Conservation (phyloP, 2,329 filamentous ascomycete species). For the Dactylellina haptotyla region DNA sequence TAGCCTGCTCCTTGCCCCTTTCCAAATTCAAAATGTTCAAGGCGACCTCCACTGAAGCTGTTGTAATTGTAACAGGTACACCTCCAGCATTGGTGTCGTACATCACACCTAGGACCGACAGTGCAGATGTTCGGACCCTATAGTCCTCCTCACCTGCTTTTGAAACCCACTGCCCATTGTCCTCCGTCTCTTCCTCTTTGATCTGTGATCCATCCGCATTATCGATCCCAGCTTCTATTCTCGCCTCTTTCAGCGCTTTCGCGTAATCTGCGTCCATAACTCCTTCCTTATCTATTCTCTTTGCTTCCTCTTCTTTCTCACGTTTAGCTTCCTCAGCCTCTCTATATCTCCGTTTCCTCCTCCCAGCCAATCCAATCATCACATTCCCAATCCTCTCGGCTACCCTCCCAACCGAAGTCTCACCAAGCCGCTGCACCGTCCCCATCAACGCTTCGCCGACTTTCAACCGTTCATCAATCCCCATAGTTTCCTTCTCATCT, state of each 20-base stretch:
- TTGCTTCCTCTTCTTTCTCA: conserved; percentile 65
- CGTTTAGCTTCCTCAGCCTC: conserved; percentile 65
- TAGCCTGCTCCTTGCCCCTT: conserved; percentile 69
- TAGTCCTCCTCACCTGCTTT: conserved; percentile 70
- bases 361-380: conserved; percentile 72
- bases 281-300: conserved; percentile 59
- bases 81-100: conserved; percentile 72
- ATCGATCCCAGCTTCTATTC: conserved; percentile 50
- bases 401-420: conserved; percentile 68
- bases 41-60: conserved; percentile 71
- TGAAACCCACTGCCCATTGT: conserved; percentile 50
- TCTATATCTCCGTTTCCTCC: conserved; percentile 67
- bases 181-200: conserved; percentile 66
- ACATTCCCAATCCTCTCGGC: conserved; percentile 68
- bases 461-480: conserved; percentile 58
- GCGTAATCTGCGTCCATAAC: conserved; percentile 46
- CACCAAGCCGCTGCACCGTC: conserved; percentile 71
- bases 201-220: conserved; percentile 66
- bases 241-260: conserved; percentile 38
- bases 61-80: conserved; percentile 67
- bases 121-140: conserved; percentile 74
- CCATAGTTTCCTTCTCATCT: conserved; percentile 68
- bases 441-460: conserved; percentile 73
- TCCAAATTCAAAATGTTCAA: conserved; percentile 73
- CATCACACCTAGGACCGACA: conserved; percentile 72